Evolutionary conservation across 768 basidiomycete species (phyloP).

Genomic region (Lactifluus volemus): DNA sequence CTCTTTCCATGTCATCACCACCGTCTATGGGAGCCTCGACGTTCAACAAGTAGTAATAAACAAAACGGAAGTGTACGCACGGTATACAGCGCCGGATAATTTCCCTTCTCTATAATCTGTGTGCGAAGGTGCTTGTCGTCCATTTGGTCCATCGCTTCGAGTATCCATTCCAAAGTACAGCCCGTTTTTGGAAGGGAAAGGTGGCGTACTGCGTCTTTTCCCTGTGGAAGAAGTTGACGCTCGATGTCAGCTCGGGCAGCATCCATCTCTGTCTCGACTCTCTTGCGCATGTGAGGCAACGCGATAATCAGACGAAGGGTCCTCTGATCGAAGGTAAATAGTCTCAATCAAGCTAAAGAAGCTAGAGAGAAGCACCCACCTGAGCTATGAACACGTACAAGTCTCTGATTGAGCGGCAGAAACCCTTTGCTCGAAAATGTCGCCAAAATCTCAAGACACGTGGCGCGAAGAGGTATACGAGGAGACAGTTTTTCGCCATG

Average conservation of each 20-base stretch:
- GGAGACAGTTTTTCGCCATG: slow-evolving; percentile 45
- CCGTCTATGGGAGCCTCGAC: slow-evolving; percentile 45
- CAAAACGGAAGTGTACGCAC: slow-evolving; percentile 34
- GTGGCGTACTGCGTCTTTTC: slow-evolving; percentile 53
- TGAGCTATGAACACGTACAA: slow-evolving; percentile 44
- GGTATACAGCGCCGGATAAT: slow-evolving; percentile 80
- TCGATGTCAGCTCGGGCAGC: slow-evolving; percentile 60
- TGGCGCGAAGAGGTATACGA: slow-evolving; percentile 48
- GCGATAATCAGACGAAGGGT: slow-evolving; percentile 49
- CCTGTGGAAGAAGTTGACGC: slow-evolving; percentile 56
- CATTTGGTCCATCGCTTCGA: slow-evolving; percentile 74
- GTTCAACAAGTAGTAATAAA: neutral
- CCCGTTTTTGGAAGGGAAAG: slow-evolving; percentile 58
- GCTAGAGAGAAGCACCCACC: slow-evolving; percentile 29
- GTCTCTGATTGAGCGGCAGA: slow-evolving; percentile 40
- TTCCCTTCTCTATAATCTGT: slow-evolving; percentile 63
- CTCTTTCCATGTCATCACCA: slow-evolving; percentile 67
- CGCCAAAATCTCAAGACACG: slow-evolving; percentile 47
- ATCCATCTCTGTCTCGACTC: slow-evolving; percentile 55
- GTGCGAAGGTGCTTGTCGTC: slow-evolving; percentile 43
- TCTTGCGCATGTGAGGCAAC: slow-evolving; percentile 49
- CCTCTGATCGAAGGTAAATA: slow-evolving; percentile 31
- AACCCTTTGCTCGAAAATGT: slow-evolving; percentile 57
- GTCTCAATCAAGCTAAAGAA: neutral
- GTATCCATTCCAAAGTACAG: slow-evolving; percentile 61